Conservation (phyloP, 371 early-diverging fungal species). For the Rhizomucor pusillus region DNA sequence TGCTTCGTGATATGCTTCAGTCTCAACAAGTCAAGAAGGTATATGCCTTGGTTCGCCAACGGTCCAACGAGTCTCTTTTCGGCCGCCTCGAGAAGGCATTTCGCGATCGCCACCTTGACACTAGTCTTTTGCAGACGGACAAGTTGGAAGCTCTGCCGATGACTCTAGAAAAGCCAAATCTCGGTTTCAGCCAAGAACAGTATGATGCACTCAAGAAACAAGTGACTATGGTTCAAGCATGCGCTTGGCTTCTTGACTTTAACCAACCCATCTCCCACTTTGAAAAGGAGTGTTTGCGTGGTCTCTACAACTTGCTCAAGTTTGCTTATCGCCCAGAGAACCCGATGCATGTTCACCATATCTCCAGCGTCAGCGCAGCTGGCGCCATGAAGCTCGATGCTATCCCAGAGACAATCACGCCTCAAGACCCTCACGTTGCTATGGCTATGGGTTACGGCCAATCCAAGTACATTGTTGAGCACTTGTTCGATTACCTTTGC, state of each 20-base stretch:
- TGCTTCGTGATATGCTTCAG: conserved; percentile 26
- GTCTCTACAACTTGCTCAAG: conserved; percentile 31
- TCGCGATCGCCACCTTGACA: conserved; percentile 18
- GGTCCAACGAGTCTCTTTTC: not conserved
- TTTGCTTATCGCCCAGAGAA: conserved; percentile 29
- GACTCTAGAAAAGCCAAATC: conserved; percentile 12
- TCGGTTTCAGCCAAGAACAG: conserved; percentile 23
- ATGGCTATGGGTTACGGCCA: conserved; percentile 46
- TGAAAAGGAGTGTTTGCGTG: conserved; percentile 31
- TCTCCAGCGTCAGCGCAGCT: conserved; percentile 31
- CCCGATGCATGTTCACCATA: conserved; percentile 35
- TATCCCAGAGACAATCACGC: conserved; percentile 24
- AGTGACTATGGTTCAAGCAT: conserved; percentile 32
- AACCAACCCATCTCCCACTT: conserved; percentile 28
- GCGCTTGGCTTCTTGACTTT: conserved; percentile 37
- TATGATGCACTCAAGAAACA: conserved; percentile 23
- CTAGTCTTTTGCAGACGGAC: conserved; percentile 3
- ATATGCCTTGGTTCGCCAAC: conserved; percentile 29
- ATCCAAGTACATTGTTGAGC: conserved; percentile 42
- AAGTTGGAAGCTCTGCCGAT: conserved; percentile 11
- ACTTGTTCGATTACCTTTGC: conserved; percentile 25
- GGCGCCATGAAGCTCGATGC: conserved; percentile 8
- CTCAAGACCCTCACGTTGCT: conserved; percentile 24
- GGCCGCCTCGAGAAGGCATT: conserved; percentile 24
- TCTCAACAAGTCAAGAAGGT: conserved; percentile 22